Percentiles rank a stretch among this genome's conserved stretches.
These are phyloP conservation scores for Penicillium sp. DNA, from an alignment of 2,329 filamentous ascomycete genomes.

Conservation along the genomic window DNA sequence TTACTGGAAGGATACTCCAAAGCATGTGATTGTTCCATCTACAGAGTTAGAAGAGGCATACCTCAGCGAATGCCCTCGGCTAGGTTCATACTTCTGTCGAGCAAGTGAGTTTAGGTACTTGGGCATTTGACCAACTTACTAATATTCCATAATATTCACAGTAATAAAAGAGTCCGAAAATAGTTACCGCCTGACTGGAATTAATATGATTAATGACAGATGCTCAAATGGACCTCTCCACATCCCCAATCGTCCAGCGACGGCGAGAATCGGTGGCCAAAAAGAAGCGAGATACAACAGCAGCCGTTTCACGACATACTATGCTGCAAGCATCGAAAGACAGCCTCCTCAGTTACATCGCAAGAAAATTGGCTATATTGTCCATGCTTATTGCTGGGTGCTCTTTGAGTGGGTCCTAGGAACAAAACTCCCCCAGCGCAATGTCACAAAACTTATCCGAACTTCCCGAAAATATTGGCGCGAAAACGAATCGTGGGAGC, in stretches of 20 bases:
- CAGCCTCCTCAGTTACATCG: background rate
- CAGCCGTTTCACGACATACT: background rate
- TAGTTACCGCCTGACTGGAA: conserved; percentile 4
- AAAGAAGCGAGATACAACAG: background rate
- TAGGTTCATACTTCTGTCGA: conserved; percentile 10
- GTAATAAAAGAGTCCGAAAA: conserved; percentile 1
- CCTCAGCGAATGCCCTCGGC: background rate
- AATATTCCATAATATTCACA: background rate
- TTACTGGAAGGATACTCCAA: background rate
- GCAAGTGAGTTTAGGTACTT: conserved; percentile 5
- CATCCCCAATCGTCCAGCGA: background rate
- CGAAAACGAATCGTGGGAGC: background rate
- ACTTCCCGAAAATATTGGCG: conserved; percentile 4
- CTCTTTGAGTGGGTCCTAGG: background rate
- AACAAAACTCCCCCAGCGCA: background rate
- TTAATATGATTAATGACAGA: background rate
- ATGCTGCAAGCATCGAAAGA: background rate
- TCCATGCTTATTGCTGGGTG: conserved; percentile 13
- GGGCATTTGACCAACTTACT: background rate
- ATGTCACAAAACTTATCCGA: background rate
- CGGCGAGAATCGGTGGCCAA: conserved; percentile 4
- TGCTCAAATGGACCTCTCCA: background rate
- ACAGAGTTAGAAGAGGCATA: conserved; percentile 1
- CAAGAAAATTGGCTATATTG: conserved; percentile 2
- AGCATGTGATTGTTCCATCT: conserved; percentile 9